These are phyloP conservation scores for Stephania yunnanensis DNA, from an alignment of 164 flowering plant species.

Conservation along the genomic window DNA sequence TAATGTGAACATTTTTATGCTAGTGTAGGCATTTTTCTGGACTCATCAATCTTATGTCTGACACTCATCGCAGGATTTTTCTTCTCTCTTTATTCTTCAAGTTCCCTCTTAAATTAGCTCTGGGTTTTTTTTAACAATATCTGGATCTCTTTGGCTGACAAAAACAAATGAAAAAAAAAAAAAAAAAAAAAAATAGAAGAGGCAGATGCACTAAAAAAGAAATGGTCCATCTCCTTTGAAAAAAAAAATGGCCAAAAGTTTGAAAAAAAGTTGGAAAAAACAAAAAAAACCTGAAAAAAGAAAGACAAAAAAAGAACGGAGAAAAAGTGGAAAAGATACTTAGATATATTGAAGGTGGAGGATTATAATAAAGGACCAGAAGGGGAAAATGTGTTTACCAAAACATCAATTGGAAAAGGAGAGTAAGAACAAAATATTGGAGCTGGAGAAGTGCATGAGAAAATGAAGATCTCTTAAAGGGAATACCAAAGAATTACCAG, in stretches of 20 bases:
- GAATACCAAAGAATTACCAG: neutral
- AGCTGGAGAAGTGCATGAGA: neutral
- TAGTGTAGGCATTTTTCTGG: neutral
- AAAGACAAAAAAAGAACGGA: too few relatives aligned
- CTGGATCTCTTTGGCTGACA: neutral
- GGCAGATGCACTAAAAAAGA: neutral
- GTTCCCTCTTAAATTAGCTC: conserved; percentile 18
- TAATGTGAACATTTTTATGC: neutral
- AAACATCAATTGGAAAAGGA: neutral
- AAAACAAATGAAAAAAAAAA: neutral
- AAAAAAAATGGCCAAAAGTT: neutral
- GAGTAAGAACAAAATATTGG: neutral
- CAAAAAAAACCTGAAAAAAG: neutral
- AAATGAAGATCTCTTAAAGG: neutral
- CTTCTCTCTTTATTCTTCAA: conserved; percentile 8
- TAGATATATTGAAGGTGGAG: neutral
- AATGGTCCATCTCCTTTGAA: neutral
- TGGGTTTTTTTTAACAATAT: conserved; percentile 2
- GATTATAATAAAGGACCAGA: neutral
- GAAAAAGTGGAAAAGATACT: neutral
- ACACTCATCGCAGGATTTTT: conserved; percentile 15
- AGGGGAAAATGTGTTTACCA: neutral
- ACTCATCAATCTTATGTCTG: conserved; percentile 11
- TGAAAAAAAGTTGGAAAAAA: neutral
- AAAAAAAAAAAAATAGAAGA: neutral